These are phyloP conservation scores for Fusarium lateritium DNA, from an alignment of 2,329 filamentous ascomycete species.

Conservation along the genomic window DNA sequence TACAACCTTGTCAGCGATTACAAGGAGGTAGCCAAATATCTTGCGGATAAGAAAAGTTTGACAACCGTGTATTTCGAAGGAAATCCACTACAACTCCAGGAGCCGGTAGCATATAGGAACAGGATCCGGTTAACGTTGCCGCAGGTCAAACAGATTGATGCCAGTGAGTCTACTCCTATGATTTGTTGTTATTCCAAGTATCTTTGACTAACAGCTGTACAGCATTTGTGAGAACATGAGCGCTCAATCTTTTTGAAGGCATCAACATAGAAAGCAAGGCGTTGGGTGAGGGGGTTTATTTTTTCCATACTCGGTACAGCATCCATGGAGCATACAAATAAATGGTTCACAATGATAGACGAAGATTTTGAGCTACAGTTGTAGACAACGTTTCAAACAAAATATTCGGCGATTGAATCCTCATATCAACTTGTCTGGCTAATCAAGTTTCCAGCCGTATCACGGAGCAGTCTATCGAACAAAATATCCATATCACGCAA, in stretches of 20 bases:
- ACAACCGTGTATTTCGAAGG: slow-evolving; percentile 97
- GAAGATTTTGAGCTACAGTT: slow-evolving; percentile 16
- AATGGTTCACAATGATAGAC: slow-evolving; percentile 16
- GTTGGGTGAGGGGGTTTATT: slow-evolving; percentile 39
- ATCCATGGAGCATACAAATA: slow-evolving; percentile 27
- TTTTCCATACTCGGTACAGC: slow-evolving; percentile 24
- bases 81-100: slow-evolving; percentile 86
- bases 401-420: neutral
- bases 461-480: neutral
- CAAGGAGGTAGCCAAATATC: slow-evolving; percentile 81
- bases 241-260: slow-evolving; percentile 10
- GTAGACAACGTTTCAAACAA: slow-evolving; percentile 9
- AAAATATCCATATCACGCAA: neutral
- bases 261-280: slow-evolving; percentile 45
- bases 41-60: slow-evolving; percentile 84
- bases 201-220: neutral
- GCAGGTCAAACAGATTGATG: slow-evolving; percentile 93
- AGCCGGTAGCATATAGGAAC: slow-evolving; percentile 91
- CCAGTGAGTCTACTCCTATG: slow-evolving; percentile 77
- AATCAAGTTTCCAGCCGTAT: neutral
- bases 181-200: neutral
- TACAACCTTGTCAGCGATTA: slow-evolving; percentile 88
- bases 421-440: neutral
- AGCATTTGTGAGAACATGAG: slow-evolving; percentile 55
- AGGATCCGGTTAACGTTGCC: slow-evolving; percentile 92